These are phyloP conservation scores for Scheffersomyces stipitis DNA, from an alignment of 805 yeast species.

Conservation along the genomic window DNA sequence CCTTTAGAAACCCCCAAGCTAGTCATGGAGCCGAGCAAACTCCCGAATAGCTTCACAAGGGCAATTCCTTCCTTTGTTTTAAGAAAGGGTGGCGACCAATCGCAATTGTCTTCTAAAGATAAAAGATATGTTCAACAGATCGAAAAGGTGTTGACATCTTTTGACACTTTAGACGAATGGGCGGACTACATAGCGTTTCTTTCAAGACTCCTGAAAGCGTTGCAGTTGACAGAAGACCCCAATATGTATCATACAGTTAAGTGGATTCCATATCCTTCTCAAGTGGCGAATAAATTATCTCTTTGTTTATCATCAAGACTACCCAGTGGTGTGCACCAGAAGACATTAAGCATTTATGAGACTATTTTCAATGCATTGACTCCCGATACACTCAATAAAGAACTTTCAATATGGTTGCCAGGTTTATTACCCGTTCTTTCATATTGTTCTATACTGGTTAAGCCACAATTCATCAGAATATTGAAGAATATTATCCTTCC, in stretches of 20 bases:
- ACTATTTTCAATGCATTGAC: conserved; percentile 67
- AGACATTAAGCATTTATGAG: conserved; percentile 75
- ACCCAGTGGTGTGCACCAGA: conserved; percentile 96
- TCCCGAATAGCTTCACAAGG: not conserved
- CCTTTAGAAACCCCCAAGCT: no score
- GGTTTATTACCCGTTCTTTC: conserved; percentile 89
- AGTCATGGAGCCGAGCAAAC: not conserved
- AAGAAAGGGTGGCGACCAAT: not conserved
- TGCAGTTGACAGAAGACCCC: conserved; percentile 36
- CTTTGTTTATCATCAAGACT: conserved; percentile 76
- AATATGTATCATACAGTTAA: conserved; percentile 18
- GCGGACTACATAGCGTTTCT: conserved; percentile 94
- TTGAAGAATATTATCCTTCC: conserved; percentile 53
- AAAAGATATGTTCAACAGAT: conserved; percentile 66
- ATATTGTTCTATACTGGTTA: conserved; percentile 85
- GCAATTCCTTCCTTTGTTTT: not conserved
- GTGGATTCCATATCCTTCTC: conserved; percentile 67
- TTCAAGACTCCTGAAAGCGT: conserved; percentile 72
- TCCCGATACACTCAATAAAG: conserved; percentile 49
- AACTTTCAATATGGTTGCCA: conserved; percentile 81
- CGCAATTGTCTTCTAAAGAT: conserved; percentile 50
- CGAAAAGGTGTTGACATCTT: conserved; percentile 69
- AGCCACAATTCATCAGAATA: conserved; percentile 69
- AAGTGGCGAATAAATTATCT: conserved; percentile 70
- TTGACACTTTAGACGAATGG: conserved; percentile 92